Base-by-base conservation (phyloP, 768 basidiomycete genomes). In the Kwoniella sp. region DNA sequence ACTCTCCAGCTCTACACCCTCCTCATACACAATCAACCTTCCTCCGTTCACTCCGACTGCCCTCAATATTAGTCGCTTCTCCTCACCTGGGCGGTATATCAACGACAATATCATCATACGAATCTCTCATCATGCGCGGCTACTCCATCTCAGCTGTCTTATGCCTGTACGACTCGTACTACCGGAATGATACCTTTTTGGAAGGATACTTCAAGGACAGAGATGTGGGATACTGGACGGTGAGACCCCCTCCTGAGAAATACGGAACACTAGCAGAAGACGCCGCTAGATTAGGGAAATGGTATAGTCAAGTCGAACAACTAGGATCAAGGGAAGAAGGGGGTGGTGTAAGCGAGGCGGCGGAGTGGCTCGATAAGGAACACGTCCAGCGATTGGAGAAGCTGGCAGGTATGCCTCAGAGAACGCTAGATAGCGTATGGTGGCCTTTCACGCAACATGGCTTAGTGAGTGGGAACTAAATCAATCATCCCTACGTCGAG, bases 381-480 rank as follows among this genome's bases (percentile, higher is more conserved):
- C 94, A 97, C 79, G 66, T 75, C 0, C 72, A 78, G n/a, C 85
- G 95, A 5, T 79, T 96, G n/a, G 76, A 84, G 12, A 86, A 90
- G 48, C 85, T 98, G 8, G 85, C 87, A 55, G 85, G 88, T 0
- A 92, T 95, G 87, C 87, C 92, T 2, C 82, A 83, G 11, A 86
- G 93, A 38, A 88, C 93, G 0, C 82, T 90, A 50, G 85, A 92
- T 58, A 84, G 84, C 1, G 84, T 96, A 51, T 98, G 95, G 95
- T 98, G 93, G 92, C 95, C 95, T 0, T 98, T 98, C 76, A 92
- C 93, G 1, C 95, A 98, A 76, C 95, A 98, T 69, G 79, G 76
- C 1, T 26, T 81, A 52, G 77, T 79, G 31, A 70, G 74, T 17
- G 9, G 17, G 15, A 11, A 11, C 7, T 5, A 45, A 45, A 3